Evolutionary conservation across 768 basidiomycete species (phyloP), one percentile per base, ranked within the genome.

Genomic region (Melanogaster broomeanus): DNA sequence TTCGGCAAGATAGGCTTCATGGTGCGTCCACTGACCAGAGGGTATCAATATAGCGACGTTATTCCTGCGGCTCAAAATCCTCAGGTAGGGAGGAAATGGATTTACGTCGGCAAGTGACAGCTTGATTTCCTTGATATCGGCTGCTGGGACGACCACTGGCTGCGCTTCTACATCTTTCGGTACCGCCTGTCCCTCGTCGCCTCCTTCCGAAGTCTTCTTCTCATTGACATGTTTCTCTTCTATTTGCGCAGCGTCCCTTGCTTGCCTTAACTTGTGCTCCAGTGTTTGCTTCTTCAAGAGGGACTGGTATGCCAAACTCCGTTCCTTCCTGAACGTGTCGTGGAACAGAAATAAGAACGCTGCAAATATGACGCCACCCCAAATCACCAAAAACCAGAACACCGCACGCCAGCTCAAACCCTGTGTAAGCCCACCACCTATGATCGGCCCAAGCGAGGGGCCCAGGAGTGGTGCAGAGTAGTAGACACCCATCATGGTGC

Each of bases 281-380:
- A 65, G 68, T 12, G 72, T 44, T 6, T 74, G 74, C 30, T 70
- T 71, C 55, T 75, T 78, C 43, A 90, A 66, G 0, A 85, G 81
- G 9, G 76, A 76, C 61, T 92, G 90, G 65, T 95, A 96, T 1
- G 82, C 77, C 15, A 88, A 68, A 50, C 92, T 94, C 33, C 94
- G 84, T 61, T 95, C 90, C 54, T 78, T 77, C 28, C 93, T 80
- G 71, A 90, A 95, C 0, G 91, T 93, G 62, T 97, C 92, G 48
- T 79, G 80, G 74, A 93, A 90, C 61, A 85, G 70, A n/a, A 85
- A 64, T 30, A 88, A 51, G 66, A 91, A 90, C 15, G 77, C 70
- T 19, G 80, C 34, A 50, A 82, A 73, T 49, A 78, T 80, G 13
- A 76, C 39, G 0, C 82, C 84, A 6, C 81, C 80, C 56, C 84